Conservation (phyloP, 2,329 filamentous ascomycete species). For the Colletotrichum incanum region DNA sequence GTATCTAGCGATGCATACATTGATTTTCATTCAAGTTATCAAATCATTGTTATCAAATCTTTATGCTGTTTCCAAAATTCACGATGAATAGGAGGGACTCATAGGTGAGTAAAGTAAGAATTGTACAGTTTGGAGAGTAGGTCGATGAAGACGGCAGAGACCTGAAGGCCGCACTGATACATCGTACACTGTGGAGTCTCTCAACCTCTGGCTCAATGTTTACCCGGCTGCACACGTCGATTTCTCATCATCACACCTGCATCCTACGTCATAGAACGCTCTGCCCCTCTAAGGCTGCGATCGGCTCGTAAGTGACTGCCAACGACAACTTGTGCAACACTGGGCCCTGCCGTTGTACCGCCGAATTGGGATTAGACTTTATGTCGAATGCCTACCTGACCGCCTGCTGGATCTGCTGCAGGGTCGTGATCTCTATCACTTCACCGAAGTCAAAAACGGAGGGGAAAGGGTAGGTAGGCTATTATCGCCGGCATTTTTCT, state of each 20-base stretch:
- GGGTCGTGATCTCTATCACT: no score
- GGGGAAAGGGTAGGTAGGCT: no score
- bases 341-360: no score
- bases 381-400: no score
- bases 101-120: neutral
- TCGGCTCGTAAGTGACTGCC: no score
- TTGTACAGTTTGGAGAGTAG: neutral
- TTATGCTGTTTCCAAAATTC: neutral
- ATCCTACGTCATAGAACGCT: neutral
- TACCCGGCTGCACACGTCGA: neutral
- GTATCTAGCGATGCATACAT: no score
- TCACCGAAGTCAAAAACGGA: no score
- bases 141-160: neutral
- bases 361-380: no score
- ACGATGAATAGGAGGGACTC: neutral
- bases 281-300: neutral
- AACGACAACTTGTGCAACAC: no score
- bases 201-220: neutral
- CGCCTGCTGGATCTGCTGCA: no score
- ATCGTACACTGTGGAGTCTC: neutral
- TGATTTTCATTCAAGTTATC: neutral
- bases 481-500: no score
- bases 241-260: slow-evolving; percentile 2
- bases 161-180: neutral
- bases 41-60: neutral